Conservation (phyloP, 768 basidiomycete genomes). For the Lactarius pseudohatsudake region DNA sequence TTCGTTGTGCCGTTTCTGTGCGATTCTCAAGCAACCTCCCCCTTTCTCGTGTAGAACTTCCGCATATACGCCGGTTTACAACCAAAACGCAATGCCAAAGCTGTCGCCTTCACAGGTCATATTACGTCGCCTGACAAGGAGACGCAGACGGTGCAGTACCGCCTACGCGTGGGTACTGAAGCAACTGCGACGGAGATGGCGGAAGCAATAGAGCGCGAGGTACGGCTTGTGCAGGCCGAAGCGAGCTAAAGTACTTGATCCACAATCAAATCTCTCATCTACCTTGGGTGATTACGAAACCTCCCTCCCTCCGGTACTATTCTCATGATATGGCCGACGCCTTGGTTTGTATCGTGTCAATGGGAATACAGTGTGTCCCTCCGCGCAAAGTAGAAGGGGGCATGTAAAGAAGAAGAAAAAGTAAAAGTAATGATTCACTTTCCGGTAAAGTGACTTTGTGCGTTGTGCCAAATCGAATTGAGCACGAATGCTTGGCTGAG, state of each 20-base stretch:
- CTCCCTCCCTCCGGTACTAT: not conserved
- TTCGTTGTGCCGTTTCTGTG: slow-evolving; percentile 12
- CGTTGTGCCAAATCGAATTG: slow-evolving; percentile 90
- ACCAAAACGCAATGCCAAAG: slow-evolving; percentile 50
- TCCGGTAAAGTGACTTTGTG: slow-evolving; percentile 79
- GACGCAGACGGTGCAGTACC: slow-evolving; percentile 58
- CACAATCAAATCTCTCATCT: slow-evolving; percentile 27
- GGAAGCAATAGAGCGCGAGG: slow-evolving; percentile 60
- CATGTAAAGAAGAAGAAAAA: not conserved
- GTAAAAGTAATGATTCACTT: slow-evolving; percentile 38
- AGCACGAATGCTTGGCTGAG: slow-evolving; percentile 95
- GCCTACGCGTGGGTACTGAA: slow-evolving; percentile 58
- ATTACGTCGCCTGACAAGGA: slow-evolving; percentile 39
- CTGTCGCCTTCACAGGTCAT: slow-evolving; percentile 68
- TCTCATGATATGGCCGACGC: slow-evolving; percentile 9
- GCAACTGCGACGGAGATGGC: slow-evolving; percentile 58
- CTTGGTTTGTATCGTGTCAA: slow-evolving; percentile 5
- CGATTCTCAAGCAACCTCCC: not conserved
- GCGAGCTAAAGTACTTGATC: slow-evolving; percentile 34
- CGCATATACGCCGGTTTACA: slow-evolving; percentile 59
- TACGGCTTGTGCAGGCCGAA: slow-evolving; percentile 45
- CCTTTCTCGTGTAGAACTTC: slow-evolving; percentile 61
- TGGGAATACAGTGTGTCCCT: slow-evolving; percentile 5
- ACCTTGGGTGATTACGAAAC: slow-evolving; percentile 14
- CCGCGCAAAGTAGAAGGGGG: slow-evolving; percentile 5